Percentiles rank a stretch among this genome's conserved stretches.
These are phyloP conservation scores for Basidiobolus meristosporus DNA, from an alignment of 371 early-diverging fungal species.

Conservation along the genomic window DNA sequence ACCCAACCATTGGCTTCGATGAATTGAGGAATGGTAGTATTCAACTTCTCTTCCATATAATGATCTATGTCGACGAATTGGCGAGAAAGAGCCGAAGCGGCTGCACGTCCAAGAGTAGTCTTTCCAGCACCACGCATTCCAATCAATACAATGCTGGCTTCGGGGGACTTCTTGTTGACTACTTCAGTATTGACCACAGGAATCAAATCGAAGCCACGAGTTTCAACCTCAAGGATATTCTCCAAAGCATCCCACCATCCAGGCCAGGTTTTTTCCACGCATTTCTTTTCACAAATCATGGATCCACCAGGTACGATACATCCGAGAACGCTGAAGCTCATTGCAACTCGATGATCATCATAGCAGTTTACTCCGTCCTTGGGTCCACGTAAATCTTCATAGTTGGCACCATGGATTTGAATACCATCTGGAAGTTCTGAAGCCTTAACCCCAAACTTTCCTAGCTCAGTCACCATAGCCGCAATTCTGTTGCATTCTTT, in stretches of 20 bases:
- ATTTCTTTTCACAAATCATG: constrained; percentile 75
- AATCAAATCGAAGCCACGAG: constrained; percentile 54
- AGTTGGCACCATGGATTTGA: constrained; percentile 52
- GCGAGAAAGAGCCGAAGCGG: constrained; percentile 41
- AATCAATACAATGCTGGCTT: constrained; percentile 60
- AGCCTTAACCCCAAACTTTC: constrained; percentile 69
- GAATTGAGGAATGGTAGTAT: constrained; percentile 54
- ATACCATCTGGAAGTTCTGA: constrained; percentile 83
- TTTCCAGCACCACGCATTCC: constrained; percentile 98
- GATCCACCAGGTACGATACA: constrained; percentile 54
- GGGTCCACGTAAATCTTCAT: constrained; percentile 29
- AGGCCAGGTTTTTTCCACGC: constrained; percentile 97
- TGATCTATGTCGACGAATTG: constrained; percentile 79
- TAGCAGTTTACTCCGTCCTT: constrained; percentile 68
- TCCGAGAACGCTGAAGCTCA: constrained; percentile 82
- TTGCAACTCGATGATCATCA: constrained; percentile 95
- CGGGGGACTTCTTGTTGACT: constrained; percentile 7
- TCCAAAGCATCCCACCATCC: constrained; percentile 92
- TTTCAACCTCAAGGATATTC: constrained; percentile 42
- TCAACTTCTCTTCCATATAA: constrained; percentile 43
- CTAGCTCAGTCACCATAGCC: constrained; percentile 87
- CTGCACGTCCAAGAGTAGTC: constrained; percentile 63
- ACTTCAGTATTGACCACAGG: constrained; percentile 5
- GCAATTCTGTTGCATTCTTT: constrained; percentile 96
- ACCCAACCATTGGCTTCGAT: constrained; percentile 72